Percentiles rank a stretch among this genome's conserved stretches.
Evolutionary conservation across 192 early-diverging fungal genomes (phyloP).

Genomic region (Allomyces macrogynus): DNA sequence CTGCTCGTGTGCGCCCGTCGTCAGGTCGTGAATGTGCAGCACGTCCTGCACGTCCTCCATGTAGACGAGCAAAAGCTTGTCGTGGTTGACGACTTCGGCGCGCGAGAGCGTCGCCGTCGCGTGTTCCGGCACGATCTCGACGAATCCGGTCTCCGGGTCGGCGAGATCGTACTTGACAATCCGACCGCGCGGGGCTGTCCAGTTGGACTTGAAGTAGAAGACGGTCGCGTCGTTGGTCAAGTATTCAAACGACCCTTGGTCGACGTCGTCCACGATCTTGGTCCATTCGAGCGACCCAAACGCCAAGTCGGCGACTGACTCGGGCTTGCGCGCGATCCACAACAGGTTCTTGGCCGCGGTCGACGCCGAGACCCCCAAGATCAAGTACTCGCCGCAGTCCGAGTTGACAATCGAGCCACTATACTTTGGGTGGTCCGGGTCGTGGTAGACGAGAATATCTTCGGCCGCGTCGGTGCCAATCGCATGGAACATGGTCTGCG

Average conservation of each 20-base stretch:
- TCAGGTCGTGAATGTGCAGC: slow-evolving; percentile 20
- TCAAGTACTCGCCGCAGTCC: slow-evolving; percentile 37
- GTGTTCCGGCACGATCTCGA: slow-evolving; percentile 33
- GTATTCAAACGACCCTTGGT: slow-evolving; percentile 19
- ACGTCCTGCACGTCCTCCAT: slow-evolving; percentile 39
- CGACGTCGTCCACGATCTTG: slow-evolving; percentile 31
- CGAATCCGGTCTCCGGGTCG: slow-evolving; percentile 31
- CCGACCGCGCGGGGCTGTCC: slow-evolving; percentile 33
- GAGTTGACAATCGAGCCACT: slow-evolving; percentile 12
- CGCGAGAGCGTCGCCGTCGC: slow-evolving; percentile 21
- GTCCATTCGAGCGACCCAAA: slow-evolving; percentile 11
- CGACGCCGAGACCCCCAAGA: slow-evolving; percentile 20
- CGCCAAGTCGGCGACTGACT: background rate
- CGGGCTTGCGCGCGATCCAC: slow-evolving; percentile 10
- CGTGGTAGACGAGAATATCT: slow-evolving; percentile 34
- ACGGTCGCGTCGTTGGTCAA: slow-evolving; percentile 32
- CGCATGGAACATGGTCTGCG: slow-evolving; percentile 28
- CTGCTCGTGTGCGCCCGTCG: slow-evolving; percentile 15
- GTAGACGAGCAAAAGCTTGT: slow-evolving; percentile 36
- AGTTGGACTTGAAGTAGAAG: slow-evolving; percentile 41
- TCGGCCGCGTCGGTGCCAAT: slow-evolving; percentile 35
- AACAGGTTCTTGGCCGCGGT: slow-evolving; percentile 26
- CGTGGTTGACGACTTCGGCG: slow-evolving; percentile 19
- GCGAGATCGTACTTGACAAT: slow-evolving; percentile 39
- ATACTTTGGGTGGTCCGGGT: slow-evolving; percentile 22